Percentiles rank a stretch among this genome's conserved stretches.
Evolutionary conservation across 2,329 filamentous ascomycete genomes (phyloP).

Genomic region (Cercospora beticola): DNA sequence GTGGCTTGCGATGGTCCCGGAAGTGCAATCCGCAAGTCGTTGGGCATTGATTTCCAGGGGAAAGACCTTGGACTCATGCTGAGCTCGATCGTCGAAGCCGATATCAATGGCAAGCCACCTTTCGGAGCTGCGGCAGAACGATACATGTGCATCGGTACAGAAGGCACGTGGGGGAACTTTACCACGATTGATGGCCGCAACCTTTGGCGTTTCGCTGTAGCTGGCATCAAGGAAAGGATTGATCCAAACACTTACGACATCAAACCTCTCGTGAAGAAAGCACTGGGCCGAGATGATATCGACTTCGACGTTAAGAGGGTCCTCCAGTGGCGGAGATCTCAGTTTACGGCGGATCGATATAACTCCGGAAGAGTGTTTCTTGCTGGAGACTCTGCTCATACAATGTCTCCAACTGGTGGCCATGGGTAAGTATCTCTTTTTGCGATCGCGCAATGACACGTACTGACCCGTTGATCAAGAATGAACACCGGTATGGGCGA

Average conservation of each 20-base stretch:
- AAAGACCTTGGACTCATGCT: conserved; percentile 9
- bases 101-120: background rate
- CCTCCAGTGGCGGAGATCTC: conserved; percentile 8
- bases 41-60: conserved; percentile 4
- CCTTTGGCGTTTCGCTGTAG: conserved; percentile 6
- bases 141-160: conserved; percentile 7
- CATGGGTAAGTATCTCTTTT: conserved; percentile 30
- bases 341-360: conserved; percentile 4
- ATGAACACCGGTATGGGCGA: conserved; percentile 42
- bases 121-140: conserved; percentile 2
- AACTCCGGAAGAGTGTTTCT: conserved; percentile 25
- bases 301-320: conserved; percentile 2
- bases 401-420: conserved; percentile 38
- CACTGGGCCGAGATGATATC: conserved; percentile 6
- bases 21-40: conserved; percentile 4
- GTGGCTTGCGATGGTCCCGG: conserved; percentile 9
- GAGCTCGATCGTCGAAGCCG: conserved; percentile 9
- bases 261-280: conserved; percentile 1
- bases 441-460: background rate
- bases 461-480: background rate
- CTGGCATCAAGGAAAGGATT: conserved; percentile 4
- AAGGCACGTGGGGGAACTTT: conserved; percentile 11
- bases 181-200: conserved; percentile 12
- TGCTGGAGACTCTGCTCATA: conserved; percentile 39
- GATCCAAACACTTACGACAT: conserved; percentile 4